Evolutionary conservation across 768 basidiomycete species (phyloP).

Genomic region (Phylloporus scabripes): DNA sequence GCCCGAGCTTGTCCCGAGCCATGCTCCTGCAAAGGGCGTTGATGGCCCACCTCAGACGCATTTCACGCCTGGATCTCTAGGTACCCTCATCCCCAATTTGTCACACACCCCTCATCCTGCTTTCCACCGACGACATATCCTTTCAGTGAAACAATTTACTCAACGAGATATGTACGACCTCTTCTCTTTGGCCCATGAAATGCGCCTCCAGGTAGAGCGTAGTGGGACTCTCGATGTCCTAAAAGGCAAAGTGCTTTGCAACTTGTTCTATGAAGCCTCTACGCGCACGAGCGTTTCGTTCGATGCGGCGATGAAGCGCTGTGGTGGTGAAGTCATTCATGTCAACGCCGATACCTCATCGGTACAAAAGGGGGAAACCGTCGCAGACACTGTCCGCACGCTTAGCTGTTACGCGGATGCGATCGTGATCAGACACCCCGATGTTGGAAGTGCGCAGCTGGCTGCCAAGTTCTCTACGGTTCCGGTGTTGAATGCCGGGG

Average conservation of each 20-base stretch:
- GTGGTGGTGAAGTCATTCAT: constrained; percentile 92
- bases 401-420: constrained; percentile 94
- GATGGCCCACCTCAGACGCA: constrained; percentile 20
- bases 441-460: constrained; percentile 86
- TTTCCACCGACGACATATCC: constrained; percentile 90
- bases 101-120: constrained; percentile 58
- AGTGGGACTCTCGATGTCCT: constrained; percentile 84
- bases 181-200: constrained; percentile 92
- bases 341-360: constrained; percentile 79
- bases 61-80: constrained; percentile 3
- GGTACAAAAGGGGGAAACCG: constrained; percentile 87
- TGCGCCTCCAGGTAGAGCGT: constrained; percentile 93
- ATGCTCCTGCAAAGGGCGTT: constrained; percentile 30
- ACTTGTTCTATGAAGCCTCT: constrained; percentile 94
- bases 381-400: constrained; percentile 91
- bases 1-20: constrained; percentile 27
- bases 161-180: constrained; percentile 88
- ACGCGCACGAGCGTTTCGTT: constrained; percentile 95
- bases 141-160: constrained; percentile 90
- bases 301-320: constrained; percentile 98
- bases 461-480: constrained; percentile 97
- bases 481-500: constrained; percentile 94
- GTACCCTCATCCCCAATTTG: constrained; percentile 15
- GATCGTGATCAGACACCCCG: constrained; percentile 91
- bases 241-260: constrained; percentile 86